Evolutionary conservation across 805 yeast genomes (phyloP), one percentile per base, ranked within the genome.

Genomic region (Ogataea paraovalis): DNA sequence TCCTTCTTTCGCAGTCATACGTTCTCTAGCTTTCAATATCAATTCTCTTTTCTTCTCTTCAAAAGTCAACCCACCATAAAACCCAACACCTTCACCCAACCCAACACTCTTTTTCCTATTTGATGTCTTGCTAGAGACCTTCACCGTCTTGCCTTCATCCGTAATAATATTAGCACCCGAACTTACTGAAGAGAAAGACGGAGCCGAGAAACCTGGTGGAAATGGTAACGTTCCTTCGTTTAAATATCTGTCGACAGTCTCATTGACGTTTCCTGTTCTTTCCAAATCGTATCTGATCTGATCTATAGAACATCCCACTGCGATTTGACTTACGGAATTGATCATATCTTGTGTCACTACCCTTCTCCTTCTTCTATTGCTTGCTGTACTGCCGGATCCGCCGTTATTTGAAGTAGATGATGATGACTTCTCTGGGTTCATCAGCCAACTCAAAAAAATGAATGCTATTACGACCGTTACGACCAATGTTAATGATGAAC

Each of bases 241-340:
- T 61, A 92, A 72, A 53, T 78, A 82, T 39, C 82, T 75, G 44
- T 89, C 87, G 9, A 90, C 82, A 0, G 98, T 91, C 8, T 67
- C 76, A 63, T 88, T 91, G 1, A 91, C 91, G 7, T 86, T 82
- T 0, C 96, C 95, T 0, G 94, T 80, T 49, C 79, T 72, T 58
- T 83, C 81, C 51, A 94, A 74, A 62, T 86, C 96, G 51, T 74
- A 72, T 51, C 82, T 73, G 51, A 94, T 88, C 61, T 87, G 95
- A 7, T 78, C 86, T 3, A 68, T 75, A 1, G 86, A 73, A 28
- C 87, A 68, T 19, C 73, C 72, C 3, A 97, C 97, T 0, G 90
- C 96, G 46, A 92, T 72, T 38, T 89, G 81, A 56, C 82, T 86
- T 2, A 92, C 97, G 0, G 87, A 83, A 53, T 85, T 94, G 39